Conservation (phyloP, 345 rosid species). For the Eutrema yunnanense region DNA sequence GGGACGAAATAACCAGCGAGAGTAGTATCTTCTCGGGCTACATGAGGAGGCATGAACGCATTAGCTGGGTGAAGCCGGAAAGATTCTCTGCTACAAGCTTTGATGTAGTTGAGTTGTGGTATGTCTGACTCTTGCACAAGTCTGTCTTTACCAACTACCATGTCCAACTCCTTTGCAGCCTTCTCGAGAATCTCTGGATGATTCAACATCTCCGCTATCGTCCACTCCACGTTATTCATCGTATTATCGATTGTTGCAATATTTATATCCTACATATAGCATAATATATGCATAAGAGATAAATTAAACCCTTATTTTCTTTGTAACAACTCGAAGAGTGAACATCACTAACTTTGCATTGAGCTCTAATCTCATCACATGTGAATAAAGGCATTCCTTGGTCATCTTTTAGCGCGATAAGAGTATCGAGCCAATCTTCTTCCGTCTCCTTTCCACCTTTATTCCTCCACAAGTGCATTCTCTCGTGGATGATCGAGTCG, state of each 20-base stretch:
- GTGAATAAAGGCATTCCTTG: slow-evolving; percentile 7
- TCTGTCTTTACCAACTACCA: slow-evolving; percentile 28
- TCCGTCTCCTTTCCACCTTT: neutral
- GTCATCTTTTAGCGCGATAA: neutral
- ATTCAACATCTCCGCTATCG: slow-evolving; percentile 33
- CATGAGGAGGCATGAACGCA: slow-evolving; percentile 28
- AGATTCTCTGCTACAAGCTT: slow-evolving; percentile 22
- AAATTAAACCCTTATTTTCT: neutral
- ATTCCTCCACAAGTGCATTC: slow-evolving; percentile 23
- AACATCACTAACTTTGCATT: slow-evolving; percentile 13
- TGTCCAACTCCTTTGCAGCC: slow-evolving; percentile 25
- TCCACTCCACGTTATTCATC: slow-evolving; percentile 35
- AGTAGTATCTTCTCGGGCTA: slow-evolving; percentile 24
- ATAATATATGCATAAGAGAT: neutral
- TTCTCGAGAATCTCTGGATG: slow-evolving; percentile 21
- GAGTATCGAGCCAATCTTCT: slow-evolving; percentile 24
- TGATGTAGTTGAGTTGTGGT: slow-evolving; percentile 27
- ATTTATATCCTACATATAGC: neutral
- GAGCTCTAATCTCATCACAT: slow-evolving; percentile 11
- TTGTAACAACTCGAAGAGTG: neutral
- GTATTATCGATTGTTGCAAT: slow-evolving; percentile 11
- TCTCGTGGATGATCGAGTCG: slow-evolving; percentile 5
- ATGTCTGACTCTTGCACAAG: slow-evolving; percentile 35
- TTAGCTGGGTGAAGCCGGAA: slow-evolving; percentile 28
- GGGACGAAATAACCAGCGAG: slow-evolving; percentile 32